Evolutionary conservation across 129 eudicot species (phyloP), one percentile per base, ranked within the genome.

Genomic region (Artemisia annua): DNA sequence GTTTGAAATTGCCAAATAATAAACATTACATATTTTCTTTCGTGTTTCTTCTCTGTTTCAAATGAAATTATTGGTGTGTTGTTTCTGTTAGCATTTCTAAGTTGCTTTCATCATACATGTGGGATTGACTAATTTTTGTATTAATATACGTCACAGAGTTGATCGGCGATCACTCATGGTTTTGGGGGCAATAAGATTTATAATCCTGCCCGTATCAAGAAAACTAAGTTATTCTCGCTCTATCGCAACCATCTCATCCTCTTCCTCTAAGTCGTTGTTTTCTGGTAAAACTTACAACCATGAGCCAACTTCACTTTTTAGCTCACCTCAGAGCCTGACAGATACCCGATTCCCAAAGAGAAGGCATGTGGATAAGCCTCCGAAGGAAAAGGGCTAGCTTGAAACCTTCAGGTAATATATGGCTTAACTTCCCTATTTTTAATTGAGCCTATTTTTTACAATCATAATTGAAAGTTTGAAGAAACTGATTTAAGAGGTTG

Each of bases 291-390:
- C 11, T 73, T 43, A 70, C 82, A 48, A 53, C 82, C 59, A 77
- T 78, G 75, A 66, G 54, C 77, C 69, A 32, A 75, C 61, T 62
- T 82, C 77, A 43, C 67, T 57, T 74, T 52, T 76, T 53, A 56
- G 71, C 78, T n/a, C 87, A 17, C 81, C 88, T 62, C 91, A 88
- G 78, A 81, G 91, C 69, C 73, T 94, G 4, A 90, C 96, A 0
- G 97, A 90, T 73, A 79, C 85, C 50, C 90, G 97, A 9, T 81
- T 80, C 52, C 96, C 98, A 0, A 88, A 90, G 77, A 85, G 97
- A 61, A 84, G 89, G 55, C 98, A 90, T 22, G 78, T 75, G 35
- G 83, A 81, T 62, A 87, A 83, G 76, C 83, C 93, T 19, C n/a
- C 88, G 91, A 48, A 89, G 91, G 44, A 94, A 94, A 77, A 79